Evolutionary conservation across 805 yeast species (phyloP).

Genomic region (Yamadazyma sp.): DNA sequence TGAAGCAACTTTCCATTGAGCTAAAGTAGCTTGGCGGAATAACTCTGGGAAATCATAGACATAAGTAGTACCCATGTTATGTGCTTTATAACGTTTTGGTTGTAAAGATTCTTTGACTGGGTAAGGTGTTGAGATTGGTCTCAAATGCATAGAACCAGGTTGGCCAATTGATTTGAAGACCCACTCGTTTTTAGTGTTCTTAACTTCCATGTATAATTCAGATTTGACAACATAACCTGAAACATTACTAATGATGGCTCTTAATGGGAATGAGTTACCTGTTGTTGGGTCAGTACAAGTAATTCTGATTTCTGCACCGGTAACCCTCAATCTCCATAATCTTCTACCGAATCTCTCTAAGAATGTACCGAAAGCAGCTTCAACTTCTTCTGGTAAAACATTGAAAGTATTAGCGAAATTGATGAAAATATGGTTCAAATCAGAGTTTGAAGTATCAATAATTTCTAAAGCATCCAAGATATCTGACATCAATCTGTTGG

Average conservation of each 20-base stretch:
- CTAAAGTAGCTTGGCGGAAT: conserved; percentile 85
- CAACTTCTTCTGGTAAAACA: conserved; percentile 92
- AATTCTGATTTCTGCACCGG: conserved; percentile 96
- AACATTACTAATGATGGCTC: conserved; percentile 95
- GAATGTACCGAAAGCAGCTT: conserved; percentile 96
- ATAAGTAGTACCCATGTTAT: conserved; percentile 95
- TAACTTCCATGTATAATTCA: conserved; percentile 91
- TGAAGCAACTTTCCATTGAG: conserved; percentile 77
- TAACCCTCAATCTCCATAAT: conserved; percentile 92
- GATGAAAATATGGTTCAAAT: conserved; percentile 94
- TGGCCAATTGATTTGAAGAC: conserved; percentile 91
- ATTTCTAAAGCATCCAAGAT: conserved; percentile 93
- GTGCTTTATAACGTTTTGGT: conserved; percentile 98
- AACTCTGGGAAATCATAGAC: conserved; percentile 99
- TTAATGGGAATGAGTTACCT: conserved; percentile 89
- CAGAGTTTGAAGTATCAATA: conserved; percentile 91
- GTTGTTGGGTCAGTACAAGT: conserved; percentile 87
- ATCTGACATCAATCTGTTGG: conserved; percentile 93
- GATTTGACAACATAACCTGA: conserved; percentile 97
- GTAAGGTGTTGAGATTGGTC: conserved; percentile 93
- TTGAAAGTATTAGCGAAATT: conserved; percentile 96
- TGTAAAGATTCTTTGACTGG: conserved; percentile 98
- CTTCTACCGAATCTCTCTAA: conserved; percentile 96
- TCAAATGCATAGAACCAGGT: conserved; percentile 96
- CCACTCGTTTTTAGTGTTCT: conserved; percentile 92